Evolutionary conservation across 345 rosid genomes (phyloP).

Genomic region (Syzygium oleosum): DNA sequence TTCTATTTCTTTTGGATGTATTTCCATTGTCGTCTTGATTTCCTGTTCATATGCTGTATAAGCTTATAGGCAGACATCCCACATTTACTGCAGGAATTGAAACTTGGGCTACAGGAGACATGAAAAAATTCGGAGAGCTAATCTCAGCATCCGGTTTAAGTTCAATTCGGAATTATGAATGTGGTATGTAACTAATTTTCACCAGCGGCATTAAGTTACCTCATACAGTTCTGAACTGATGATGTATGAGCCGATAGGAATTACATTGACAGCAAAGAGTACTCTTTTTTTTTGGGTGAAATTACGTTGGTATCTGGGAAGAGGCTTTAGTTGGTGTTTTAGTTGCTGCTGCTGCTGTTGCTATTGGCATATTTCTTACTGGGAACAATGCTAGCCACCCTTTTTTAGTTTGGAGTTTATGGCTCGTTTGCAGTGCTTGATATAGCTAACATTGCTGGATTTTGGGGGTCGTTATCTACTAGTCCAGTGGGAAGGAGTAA

Average conservation of each 20-base stretch:
- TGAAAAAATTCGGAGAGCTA: constrained; percentile 65
- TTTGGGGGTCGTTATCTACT: background rate
- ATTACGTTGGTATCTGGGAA: background rate
- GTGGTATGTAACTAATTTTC: constrained; percentile 32
- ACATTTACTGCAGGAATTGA: constrained; percentile 45
- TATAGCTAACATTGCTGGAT: background rate
- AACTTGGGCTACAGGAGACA: constrained; percentile 72
- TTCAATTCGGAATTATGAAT: constrained; percentile 85
- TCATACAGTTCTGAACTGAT: background rate
- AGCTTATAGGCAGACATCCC: background rate
- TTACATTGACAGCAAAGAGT: background rate
- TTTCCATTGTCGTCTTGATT: background rate
- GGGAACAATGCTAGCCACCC: background rate
- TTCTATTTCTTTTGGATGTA: background rate
- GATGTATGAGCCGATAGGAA: background rate
- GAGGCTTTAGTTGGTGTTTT: background rate
- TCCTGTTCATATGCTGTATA: background rate
- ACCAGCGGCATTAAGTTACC: background rate
- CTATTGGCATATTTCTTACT: background rate
- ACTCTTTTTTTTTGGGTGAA: background rate
- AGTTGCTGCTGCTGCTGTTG: background rate
- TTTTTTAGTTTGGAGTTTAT: background rate
- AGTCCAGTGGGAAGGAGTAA: background rate
- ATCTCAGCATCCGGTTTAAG: constrained; percentile 88
- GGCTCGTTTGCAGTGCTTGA: background rate